A percentile compares a stretch with the other conserved stretches of the same genome.
Conservation (phyloP, 169 alveolate genomes). For the Toxoplasma gondii region DNA sequence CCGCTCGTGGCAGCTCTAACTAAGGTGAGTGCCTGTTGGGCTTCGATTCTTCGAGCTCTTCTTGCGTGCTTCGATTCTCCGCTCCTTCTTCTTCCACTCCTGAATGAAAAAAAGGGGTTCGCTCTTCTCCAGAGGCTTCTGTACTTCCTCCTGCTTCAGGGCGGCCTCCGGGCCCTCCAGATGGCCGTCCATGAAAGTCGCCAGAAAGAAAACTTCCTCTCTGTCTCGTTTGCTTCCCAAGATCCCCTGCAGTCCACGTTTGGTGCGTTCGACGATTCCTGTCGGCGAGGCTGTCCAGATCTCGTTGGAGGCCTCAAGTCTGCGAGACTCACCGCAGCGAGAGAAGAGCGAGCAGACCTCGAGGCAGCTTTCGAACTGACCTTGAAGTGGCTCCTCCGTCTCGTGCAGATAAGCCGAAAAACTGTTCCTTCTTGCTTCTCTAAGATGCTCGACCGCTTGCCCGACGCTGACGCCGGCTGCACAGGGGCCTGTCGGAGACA, state of each 20-base stretch:
- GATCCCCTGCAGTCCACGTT: neutral
- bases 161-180: slow-evolving; percentile 33
- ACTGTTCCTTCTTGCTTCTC: neutral
- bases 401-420: neutral
- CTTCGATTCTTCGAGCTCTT: neutral
- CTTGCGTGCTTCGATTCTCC: neutral
- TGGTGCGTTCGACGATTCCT: neutral
- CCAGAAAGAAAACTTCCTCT: neutral
- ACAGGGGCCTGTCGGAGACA: neutral
- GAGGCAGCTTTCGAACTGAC: neutral
- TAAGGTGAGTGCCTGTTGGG: neutral
- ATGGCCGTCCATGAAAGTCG: neutral
- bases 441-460: neutral
- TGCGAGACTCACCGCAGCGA: neutral
- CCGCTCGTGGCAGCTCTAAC: neutral
- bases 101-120: neutral
- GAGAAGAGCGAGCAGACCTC: neutral
- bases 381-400: neutral
- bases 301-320: neutral
- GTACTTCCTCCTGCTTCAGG: neutral
- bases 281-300: neutral
- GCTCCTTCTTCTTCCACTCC: neutral
- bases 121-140: neutral
- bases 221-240: neutral
- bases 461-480: neutral